Base-by-base conservation (phyloP, 768 basidiomycete species). In the Mycena floridula region DNA sequence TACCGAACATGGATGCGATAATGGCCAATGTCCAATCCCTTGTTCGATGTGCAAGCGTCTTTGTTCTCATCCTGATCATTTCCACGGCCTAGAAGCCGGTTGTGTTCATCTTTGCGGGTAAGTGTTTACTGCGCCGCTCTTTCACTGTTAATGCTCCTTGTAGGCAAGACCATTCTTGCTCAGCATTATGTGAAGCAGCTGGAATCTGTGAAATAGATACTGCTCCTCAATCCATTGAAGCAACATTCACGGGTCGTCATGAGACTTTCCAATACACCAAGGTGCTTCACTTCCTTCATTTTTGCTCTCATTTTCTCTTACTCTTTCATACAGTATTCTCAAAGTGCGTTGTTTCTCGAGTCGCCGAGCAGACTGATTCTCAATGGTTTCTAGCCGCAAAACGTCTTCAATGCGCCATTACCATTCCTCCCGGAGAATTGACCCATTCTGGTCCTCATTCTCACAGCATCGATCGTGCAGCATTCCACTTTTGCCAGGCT, bases 201-300 rank as follows among this genome's bases (percentile, higher is more conserved):
- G 81, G 82, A 3, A 74, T 73, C 16, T 83, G 81, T 44, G 66
- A 79, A 37, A 81, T 82, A 12, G 72, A 81, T 42, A 78, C 73
- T 0, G 63, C 70, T 0, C 81, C 81, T 0, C 72, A 76, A 42
- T 74, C 79, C 0, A 70, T 83, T 25, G 74, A 81, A 51, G 76
- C 79, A 5, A 81, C 77, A 0, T 83, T 82, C 50, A 73, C 70
- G 0, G 82, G 81, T 0, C 64, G 58, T 46, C 74, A 81, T 40
- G 76, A 80, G 47, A 79, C 72, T 1, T 83, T 81, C 51, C 72
- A 77, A 52, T 83, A 78, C 41, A 83, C 82, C 0, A 82, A 82
- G 67, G 81, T 77, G 41, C 22, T 54, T 47, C 7, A 7, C 16
- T 44, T 23, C 16, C 26, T 23, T 7, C 24, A 18, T 43, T 28